Evolutionary conservation across 2,329 filamentous ascomycete species (phyloP).

Genomic region (Aspergillus amoenus): DNA sequence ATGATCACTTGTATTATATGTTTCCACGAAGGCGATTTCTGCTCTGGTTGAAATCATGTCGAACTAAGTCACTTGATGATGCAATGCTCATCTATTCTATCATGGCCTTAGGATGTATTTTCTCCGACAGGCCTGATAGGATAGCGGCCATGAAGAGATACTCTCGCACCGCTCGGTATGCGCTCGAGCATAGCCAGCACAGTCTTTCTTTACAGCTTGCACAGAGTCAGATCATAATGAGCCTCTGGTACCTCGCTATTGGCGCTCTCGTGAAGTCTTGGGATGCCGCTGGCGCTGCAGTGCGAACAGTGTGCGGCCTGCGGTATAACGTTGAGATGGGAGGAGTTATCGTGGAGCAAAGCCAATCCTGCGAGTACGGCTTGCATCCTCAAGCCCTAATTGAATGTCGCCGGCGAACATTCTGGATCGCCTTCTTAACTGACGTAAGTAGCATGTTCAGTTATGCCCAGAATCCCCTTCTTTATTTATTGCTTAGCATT

Average conservation of each 20-base stretch:
- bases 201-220: conserved; percentile 62
- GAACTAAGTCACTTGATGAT: conserved; percentile 54
- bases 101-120: conserved; percentile 58
- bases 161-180: conserved; percentile 58
- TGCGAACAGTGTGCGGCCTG: conserved; percentile 59
- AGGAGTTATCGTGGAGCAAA: conserved; percentile 48
- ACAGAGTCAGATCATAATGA: conserved; percentile 66
- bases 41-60: conserved; percentile 52
- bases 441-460: conserved; percentile 50
- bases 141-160: conserved; percentile 49
- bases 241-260: conserved; percentile 64
- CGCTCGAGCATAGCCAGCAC: conserved; percentile 52
- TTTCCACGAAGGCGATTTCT: conserved; percentile 56
- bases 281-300: conserved; percentile 63
- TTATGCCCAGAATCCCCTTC: neutral
- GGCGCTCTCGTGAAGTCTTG: conserved; percentile 60
- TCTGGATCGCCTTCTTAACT: conserved; percentile 70
- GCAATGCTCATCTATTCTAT: conserved; percentile 62
- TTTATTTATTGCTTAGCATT: conserved; percentile 3
- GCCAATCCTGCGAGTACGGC: conserved; percentile 54
- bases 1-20: conserved; percentile 55
- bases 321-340: conserved; percentile 64
- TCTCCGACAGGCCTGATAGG: conserved; percentile 49
- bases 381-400: conserved; percentile 58
- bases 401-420: conserved; percentile 68